Percentiles rank a stretch among this genome's conserved stretches.
phyloP scores from a whole-genome alignment of 2,329 filamentous ascomycete species.

The Tolypocladium ovalisporum region DNA sequence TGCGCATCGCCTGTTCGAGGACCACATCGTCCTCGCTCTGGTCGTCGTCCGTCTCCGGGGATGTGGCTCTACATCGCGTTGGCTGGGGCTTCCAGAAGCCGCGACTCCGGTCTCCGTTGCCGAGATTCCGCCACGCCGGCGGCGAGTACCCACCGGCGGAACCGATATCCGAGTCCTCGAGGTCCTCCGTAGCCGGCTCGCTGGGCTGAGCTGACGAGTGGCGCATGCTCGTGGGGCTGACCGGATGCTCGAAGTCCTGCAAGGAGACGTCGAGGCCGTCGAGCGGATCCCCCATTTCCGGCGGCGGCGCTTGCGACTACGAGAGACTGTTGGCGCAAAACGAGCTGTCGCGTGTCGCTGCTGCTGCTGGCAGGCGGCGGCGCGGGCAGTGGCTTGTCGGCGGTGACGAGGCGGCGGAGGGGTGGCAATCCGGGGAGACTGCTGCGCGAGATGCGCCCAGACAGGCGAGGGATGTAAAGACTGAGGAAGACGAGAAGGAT shows the following conservation, averaged over 20 bases:
- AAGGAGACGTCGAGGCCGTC: constrained; percentile 40
- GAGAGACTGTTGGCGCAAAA: constrained; percentile 21
- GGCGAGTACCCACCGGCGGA: constrained; percentile 49
- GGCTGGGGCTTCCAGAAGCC: constrained; percentile 40
- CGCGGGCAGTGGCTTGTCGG: constrained; percentile 16
- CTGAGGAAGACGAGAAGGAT: constrained; percentile 40
- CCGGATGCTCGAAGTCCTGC: constrained; percentile 43
- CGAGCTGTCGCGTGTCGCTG: constrained; percentile 10
- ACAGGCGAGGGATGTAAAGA: constrained; percentile 31
- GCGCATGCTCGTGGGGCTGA: constrained; percentile 20
- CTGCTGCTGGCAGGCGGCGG: constrained; percentile 10
- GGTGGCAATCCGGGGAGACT: constrained; percentile 19
- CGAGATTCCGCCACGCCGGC: constrained; percentile 49
- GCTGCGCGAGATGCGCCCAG: constrained; percentile 20
- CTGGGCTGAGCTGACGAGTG: constrained; percentile 21
- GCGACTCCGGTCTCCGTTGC: constrained; percentile 46
- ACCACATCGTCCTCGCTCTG: constrained; percentile 26
- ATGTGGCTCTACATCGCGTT: constrained; percentile 1
- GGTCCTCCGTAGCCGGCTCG: constrained; percentile 23
- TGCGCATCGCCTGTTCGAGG: constrained; percentile 41
- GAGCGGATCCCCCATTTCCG: constrained; percentile 21
- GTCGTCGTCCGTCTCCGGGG: constrained; percentile 16
- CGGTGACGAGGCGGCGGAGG: constrained; percentile 6
- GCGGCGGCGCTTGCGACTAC: constrained; percentile 8
- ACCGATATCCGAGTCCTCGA: constrained; percentile 32